Evolutionary conservation across 2,329 filamentous ascomycete genomes (phyloP).

Genomic region (Exutisphaerella laricina): DNA sequence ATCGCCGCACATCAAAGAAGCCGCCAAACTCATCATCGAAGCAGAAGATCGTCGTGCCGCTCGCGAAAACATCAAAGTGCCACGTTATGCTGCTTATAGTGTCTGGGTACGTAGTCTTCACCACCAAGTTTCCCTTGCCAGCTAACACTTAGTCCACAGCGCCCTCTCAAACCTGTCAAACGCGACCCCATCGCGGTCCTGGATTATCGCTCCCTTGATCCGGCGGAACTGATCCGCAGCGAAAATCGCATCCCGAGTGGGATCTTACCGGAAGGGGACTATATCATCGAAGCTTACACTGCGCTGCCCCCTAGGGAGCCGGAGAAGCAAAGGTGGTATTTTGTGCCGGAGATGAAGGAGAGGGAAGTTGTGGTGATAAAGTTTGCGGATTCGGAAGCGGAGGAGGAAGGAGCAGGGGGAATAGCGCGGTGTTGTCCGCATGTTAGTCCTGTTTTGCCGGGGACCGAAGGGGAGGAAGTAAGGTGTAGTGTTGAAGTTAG

Average conservation of each 20-base stretch:
- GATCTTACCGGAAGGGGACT: constrained; percentile 13
- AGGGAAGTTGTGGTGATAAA: constrained; percentile 19
- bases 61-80: constrained; percentile 14
- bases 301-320: constrained; percentile 13
- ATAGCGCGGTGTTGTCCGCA: not conserved
- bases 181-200: constrained; percentile 19
- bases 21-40: constrained; percentile 9
- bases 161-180: constrained; percentile 16
- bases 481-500: not conserved
- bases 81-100: constrained; percentile 15
- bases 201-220: constrained; percentile 14
- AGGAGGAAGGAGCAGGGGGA: constrained; percentile 2
- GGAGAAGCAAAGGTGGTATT: constrained; percentile 17
- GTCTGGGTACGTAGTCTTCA: constrained; percentile 12
- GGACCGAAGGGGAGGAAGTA: not conserved
- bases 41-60: constrained; percentile 7
- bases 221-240: constrained; percentile 13
- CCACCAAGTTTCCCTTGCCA: not conserved
- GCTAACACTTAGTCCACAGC: constrained; percentile 8
- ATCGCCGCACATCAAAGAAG: constrained; percentile 12
- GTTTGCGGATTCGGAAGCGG: constrained; percentile 15
- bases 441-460: not conserved
- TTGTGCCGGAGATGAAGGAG: constrained; percentile 17
- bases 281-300: constrained; percentile 13
- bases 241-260: constrained; percentile 15